Base-by-base conservation (phyloP, 2,329 filamentous ascomycete species). In the Orbilia quercus region DNA sequence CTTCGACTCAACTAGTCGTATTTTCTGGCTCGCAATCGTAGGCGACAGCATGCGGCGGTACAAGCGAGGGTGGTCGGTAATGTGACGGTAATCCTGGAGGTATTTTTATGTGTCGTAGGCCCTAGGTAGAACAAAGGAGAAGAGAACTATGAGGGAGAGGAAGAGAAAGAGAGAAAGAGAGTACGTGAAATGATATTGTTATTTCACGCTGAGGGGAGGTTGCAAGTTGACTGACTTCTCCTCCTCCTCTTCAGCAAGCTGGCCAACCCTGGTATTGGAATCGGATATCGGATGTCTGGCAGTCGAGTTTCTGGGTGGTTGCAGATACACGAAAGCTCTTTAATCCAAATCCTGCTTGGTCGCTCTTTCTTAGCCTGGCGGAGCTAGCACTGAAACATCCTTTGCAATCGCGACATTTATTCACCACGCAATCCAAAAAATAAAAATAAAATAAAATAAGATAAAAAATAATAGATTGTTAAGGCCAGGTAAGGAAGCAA, bases 231-330 rank as follows among this genome's bases (percentile, higher is more conserved):
- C 14, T 25, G 58, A 57, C 57, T 70, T 34, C 45, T 38, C 44
- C 62, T 16, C 11, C 40, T 59, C 58, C 44, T 64, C 51, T 25
- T 42, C 58, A 45, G 31, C 42, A 70, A 64, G 51, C 62, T 63
- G 58, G 58, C 66, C 66, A 63, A 71, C 58, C 66, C 58, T 64
- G 58, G 57, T 71, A 63, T 71, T 62, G 47, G 65, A 70, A 62
- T 70, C 66, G 58, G 66, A 71, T 71, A 64, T 71, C 58, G 58
- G 58, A 63, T 71, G 50, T 51, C 57, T 58, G 40, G 42, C 28
- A 50, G 42, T 69, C 31, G 34, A 54, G 47, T 38, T 45, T 59
- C 53, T 51, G 53, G 64, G 45, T 53, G 48, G 64, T 47, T 55
- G 58, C 45, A 51, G 58, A 63, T 58, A 64, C 58, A 71, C 66